Conservation (phyloP, 352 stramenopile genomes). For the Globisporangium alternatum region DNA sequence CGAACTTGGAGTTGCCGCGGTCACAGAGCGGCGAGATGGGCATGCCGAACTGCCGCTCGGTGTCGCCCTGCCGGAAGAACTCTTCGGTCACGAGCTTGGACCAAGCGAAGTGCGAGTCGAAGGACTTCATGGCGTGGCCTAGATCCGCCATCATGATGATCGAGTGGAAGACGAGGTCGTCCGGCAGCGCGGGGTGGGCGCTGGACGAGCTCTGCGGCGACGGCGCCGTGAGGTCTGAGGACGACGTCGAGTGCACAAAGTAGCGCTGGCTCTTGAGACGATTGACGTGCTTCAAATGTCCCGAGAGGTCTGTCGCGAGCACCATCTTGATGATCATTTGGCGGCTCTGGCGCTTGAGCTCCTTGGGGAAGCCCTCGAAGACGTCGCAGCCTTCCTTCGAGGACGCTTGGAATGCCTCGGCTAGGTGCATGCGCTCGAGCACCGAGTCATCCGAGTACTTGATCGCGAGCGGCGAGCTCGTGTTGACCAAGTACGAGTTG, state of each 20-base stretch:
- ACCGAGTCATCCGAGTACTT: constrained; percentile 92
- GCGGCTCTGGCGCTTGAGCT: constrained; percentile 49
- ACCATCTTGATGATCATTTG: constrained; percentile 82
- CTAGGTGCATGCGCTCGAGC: constrained; percentile 83
- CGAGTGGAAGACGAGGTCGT: constrained; percentile 60
- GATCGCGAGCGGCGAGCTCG: constrained; percentile 82
- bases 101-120: constrained; percentile 54
- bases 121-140: constrained; percentile 63
- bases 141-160: constrained; percentile 80
- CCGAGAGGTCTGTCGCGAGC: constrained; percentile 77
- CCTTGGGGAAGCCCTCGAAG: constrained; percentile 54
- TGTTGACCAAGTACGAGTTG: constrained; percentile 89
- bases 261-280: constrained; percentile 76
- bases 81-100: constrained; percentile 61
- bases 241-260: constrained; percentile 31
- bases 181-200: constrained; percentile 19
- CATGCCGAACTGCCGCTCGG: constrained; percentile 50
- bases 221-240: constrained; percentile 22
- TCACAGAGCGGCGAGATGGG: constrained; percentile 67
- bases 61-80: constrained; percentile 69
- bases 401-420: constrained; percentile 60
- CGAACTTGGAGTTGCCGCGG: constrained; percentile 44
- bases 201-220: background rate
- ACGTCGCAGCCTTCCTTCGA: constrained; percentile 72
- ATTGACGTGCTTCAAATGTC: constrained; percentile 73